These are phyloP conservation scores for Boletales sp. DNA, from an alignment of 768 basidiomycete species.

Conservation along the genomic window DNA sequence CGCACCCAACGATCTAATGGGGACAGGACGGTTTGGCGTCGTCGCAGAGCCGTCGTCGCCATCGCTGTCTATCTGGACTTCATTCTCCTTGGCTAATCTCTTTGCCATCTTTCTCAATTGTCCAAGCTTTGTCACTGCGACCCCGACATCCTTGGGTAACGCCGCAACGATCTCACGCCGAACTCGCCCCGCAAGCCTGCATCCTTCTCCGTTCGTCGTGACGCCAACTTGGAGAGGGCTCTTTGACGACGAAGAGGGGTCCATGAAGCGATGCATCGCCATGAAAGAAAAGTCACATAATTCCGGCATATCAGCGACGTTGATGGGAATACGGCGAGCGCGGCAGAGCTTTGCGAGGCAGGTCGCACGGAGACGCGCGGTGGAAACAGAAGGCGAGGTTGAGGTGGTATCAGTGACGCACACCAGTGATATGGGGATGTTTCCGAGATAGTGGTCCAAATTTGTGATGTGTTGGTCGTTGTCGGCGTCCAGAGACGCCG, in stretches of 20 bases:
- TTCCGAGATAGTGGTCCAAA: conserved; percentile 46
- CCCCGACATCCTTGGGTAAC: conserved; percentile 69
- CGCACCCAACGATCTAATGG: conserved; percentile 26
- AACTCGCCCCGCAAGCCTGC: conserved; percentile 75
- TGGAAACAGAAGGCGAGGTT: conserved; percentile 34
- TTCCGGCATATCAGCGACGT: conserved; percentile 81
- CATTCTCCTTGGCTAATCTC: too few species aligned
- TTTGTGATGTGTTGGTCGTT: conserved; percentile 38
- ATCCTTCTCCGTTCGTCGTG: conserved; percentile 90
- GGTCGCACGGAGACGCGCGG: conserved; percentile 46
- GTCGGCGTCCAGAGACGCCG: not conserved
- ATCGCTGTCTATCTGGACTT: conserved; percentile 34
- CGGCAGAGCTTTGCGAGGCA: conserved; percentile 55
- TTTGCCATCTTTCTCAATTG: conserved; percentile 35
- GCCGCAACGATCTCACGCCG: conserved; percentile 77
- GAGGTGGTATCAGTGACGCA: conserved; percentile 80
- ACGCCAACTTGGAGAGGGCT: conserved; percentile 72
- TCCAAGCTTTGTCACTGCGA: conserved; percentile 73
- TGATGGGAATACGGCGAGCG: conserved; percentile 65
- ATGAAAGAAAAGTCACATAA: conserved; percentile 90
- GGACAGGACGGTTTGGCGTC: conserved; percentile 72
- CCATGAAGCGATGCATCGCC: conserved; percentile 77
- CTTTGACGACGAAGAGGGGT: conserved; percentile 40
- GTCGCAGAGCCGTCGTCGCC: conserved; percentile 50
- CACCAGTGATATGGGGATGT: conserved; percentile 46